phyloP scores from a whole-genome alignment of 2,329 filamentous ascomycete species.

The Pseudocercospora cruenta region DNA sequence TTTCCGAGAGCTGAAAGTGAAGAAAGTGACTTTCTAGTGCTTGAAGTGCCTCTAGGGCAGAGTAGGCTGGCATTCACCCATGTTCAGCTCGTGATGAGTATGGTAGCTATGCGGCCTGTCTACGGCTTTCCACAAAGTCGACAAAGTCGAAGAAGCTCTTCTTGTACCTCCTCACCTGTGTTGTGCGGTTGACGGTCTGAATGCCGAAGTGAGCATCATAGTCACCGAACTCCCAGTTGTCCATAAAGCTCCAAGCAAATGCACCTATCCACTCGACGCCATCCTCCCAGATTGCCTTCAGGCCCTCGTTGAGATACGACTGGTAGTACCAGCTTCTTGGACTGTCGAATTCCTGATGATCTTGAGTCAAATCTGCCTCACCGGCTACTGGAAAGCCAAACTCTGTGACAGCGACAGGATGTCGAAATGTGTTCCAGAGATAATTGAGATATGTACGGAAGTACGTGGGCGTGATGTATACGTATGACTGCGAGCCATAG shows the following conservation, averaged over 20 bases:
- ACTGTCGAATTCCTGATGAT: background rate
- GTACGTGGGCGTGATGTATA: slow-evolving; percentile 58
- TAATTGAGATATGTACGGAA: slow-evolving; percentile 61
- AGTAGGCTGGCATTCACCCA: background rate
- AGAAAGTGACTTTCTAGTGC: too few relatives aligned
- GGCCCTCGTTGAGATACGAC: slow-evolving; percentile 46
- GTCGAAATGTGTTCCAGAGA: slow-evolving; percentile 61
- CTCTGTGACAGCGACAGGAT: slow-evolving; percentile 44
- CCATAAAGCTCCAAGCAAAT: slow-evolving; percentile 31
- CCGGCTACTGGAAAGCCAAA: slow-evolving; percentile 42
- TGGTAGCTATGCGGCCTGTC: background rate
- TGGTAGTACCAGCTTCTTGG: slow-evolving; percentile 42
- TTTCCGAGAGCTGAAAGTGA: background rate
- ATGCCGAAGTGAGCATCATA: slow-evolving; percentile 58
- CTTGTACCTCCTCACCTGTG: slow-evolving; percentile 42
- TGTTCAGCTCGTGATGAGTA: background rate
- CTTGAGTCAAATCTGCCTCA: background rate
- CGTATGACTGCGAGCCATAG: slow-evolving; percentile 56
- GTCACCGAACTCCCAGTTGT: slow-evolving; percentile 53
- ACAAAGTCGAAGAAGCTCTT: slow-evolving; percentile 44
- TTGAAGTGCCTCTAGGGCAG: background rate
- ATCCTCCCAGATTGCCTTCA: slow-evolving; percentile 37
- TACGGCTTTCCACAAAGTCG: slow-evolving; percentile 33
- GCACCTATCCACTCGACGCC: slow-evolving; percentile 40
- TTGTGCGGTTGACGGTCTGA: slow-evolving; percentile 50